Evolutionary conservation across 176 grass and related monocot genomes (phyloP), one percentile per base, ranked within the genome.

Genomic region (Oryza australiensis): DNA sequence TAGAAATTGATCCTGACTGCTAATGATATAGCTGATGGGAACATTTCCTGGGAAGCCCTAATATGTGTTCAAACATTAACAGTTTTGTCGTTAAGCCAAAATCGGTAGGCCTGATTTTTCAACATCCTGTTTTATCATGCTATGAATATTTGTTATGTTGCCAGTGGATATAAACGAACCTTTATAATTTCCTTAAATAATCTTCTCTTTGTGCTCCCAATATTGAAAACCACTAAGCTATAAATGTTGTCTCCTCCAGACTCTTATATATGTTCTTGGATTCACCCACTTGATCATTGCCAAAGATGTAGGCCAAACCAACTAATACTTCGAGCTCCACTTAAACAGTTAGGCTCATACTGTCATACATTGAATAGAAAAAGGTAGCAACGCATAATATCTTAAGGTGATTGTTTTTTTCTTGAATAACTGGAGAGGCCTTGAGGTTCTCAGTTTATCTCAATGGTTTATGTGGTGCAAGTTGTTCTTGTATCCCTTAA

Each of bases 1-100:
- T 66, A 94, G 95, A 98, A 98, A 92, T 88, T 94, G 72, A 37
- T 98, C 33, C 66, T 94, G 79, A 98, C 88, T 82, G 78, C 84
- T 60, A 98, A 98, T 89, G 88, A 88, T 84, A 82, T 98, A 80
- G 77, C 70, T 74, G 92, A 98, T 82, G 90, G 75, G 71, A 92
- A 45, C 72, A 91, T 98, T 76, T 83, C 76, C 49, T 98, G 95
- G 95, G 95, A 98, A 87, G 88, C 86, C 81, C 75, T 94, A 78
- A 83, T 89, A 84, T 88, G 79, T 66, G 75, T 94, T 70, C 88
- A 88, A 74, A 86, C 62, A 69, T 82, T 98, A 79, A 84, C 80
- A 76, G 67, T 84, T 74, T 71, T 98, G 45, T 94, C 86, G 70
- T 78, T 98, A 80, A 93, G 77, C 66, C 84, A 89, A 75, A 98